phyloP scores from a whole-genome alignment of 2,329 filamentous ascomycete species.

The Raffaelea deltoideospora region DNA sequence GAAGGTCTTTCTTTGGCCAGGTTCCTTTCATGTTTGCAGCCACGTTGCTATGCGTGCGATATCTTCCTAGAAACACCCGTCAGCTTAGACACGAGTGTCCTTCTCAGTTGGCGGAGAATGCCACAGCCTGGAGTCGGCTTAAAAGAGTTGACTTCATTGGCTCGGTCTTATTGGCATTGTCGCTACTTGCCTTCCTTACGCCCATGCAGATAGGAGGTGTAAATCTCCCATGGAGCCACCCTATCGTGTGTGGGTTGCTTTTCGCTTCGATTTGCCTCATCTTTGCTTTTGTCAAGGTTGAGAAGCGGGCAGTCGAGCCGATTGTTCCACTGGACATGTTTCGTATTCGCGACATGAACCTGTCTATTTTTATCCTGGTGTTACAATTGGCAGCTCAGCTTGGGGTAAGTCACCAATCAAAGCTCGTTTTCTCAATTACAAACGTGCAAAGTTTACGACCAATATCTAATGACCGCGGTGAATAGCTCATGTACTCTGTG shows the following conservation, averaged over 20 bases:
- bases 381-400: conserved; percentile 43
- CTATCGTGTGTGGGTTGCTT: conserved; percentile 18
- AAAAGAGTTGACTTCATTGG: conserved; percentile 45
- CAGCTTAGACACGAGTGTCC: neutral
- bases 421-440: neutral
- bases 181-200: conserved; percentile 21
- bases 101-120: neutral
- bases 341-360: conserved; percentile 32
- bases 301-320: conserved; percentile 33
- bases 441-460: too few species aligned
- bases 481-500: conserved; percentile 44
- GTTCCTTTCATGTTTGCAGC: conserved; percentile 37
- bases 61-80: conserved; percentile 17
- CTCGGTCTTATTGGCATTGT: conserved; percentile 24
- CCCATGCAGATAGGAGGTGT: conserved; percentile 24
- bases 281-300: conserved; percentile 16
- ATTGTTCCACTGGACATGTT: conserved; percentile 44
- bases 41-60: conserved; percentile 20
- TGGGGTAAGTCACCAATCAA: conserved; percentile 22
- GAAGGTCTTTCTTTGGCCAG: conserved; percentile 41
- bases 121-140: conserved; percentile 17
- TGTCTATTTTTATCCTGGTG: conserved; percentile 34
- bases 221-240: conserved; percentile 23
- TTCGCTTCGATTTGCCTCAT: conserved; percentile 14
- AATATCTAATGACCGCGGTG: conserved; percentile 1